Conservation (phyloP, 305 asterid species). For the Withania somnifera region DNA sequence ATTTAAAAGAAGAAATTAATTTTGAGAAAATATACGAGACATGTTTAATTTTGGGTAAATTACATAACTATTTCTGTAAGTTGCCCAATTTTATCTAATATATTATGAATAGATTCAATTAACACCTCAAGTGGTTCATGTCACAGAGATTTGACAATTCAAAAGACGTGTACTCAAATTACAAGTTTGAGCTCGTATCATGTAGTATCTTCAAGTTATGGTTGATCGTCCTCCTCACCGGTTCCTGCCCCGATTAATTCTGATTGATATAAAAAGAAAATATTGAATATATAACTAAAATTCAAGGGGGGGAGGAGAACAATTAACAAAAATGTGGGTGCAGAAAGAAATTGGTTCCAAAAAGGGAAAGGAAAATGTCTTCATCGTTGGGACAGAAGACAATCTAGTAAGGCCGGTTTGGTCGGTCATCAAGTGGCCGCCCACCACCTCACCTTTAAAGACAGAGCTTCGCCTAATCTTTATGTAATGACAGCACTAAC, state of each 20-base stretch:
- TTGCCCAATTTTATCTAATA: no score
- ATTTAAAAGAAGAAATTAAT: no score
- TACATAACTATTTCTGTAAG: no score
- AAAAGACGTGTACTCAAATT: neutral
- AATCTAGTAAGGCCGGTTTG: conserved; percentile 47
- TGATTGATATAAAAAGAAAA: no score
- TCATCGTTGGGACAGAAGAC: conserved; percentile 12
- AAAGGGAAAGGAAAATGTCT: conserved; percentile 8
- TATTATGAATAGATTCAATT: no score
- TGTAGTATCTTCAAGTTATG: no score
- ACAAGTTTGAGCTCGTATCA: neutral
- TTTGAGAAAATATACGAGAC: no score
- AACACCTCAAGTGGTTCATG: neutral
- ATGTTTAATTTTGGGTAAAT: no score
- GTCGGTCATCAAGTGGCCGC: conserved; percentile 53
- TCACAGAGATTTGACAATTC: neutral
- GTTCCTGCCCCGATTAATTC: no score
- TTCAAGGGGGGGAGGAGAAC: no score
- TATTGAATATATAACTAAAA: no score
- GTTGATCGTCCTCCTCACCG: no score
- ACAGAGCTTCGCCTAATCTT: neutral
- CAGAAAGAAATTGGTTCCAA: neutral
- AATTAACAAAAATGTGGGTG: neutral
- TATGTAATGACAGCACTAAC: conserved; percentile 15
- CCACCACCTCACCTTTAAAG: conserved; percentile 12